Conservation (phyloP, 129 eudicot species). For the Lactuca sativa region DNA sequence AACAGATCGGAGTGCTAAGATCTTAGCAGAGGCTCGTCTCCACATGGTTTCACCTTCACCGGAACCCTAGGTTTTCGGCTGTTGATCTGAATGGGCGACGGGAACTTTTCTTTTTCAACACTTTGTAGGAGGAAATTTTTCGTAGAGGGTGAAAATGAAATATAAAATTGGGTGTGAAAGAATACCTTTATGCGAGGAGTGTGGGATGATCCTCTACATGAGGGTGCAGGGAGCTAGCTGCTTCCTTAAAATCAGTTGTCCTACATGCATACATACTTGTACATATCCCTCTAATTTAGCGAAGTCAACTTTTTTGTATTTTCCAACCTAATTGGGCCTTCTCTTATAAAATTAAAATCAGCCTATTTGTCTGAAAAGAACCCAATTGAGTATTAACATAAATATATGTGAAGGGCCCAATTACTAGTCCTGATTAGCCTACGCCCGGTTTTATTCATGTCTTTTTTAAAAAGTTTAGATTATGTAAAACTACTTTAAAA, state of each 20-base stretch:
- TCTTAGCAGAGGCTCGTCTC: conserved; percentile 34
- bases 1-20: conserved; percentile 30
- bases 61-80: conserved; percentile 31
- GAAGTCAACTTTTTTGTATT: background rate
- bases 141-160: conserved; percentile 13
- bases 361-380: too few relatives aligned
- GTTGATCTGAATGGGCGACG: conserved; percentile 37
- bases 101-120: conserved; percentile 12
- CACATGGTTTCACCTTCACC: conserved; percentile 31
- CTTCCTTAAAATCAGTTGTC: background rate
- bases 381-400: too few relatives aligned
- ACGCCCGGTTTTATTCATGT: too few relatives aligned
- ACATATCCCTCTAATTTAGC: background rate
- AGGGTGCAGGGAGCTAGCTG: conserved; percentile 21
- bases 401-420: too few relatives aligned
- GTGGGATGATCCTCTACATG: conserved; percentile 23
- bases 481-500: too few relatives aligned
- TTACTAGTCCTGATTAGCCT: too few relatives aligned
- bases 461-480: background rate
- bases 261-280: conserved; percentile 4
- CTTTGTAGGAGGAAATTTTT: background rate
- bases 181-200: conserved; percentile 2
- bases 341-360: too few relatives aligned
- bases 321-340: background rate
- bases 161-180: background rate